Evolutionary conservation across 2,329 filamentous ascomycete genomes (phyloP).

Genomic region (Fusarium beomiforme): DNA sequence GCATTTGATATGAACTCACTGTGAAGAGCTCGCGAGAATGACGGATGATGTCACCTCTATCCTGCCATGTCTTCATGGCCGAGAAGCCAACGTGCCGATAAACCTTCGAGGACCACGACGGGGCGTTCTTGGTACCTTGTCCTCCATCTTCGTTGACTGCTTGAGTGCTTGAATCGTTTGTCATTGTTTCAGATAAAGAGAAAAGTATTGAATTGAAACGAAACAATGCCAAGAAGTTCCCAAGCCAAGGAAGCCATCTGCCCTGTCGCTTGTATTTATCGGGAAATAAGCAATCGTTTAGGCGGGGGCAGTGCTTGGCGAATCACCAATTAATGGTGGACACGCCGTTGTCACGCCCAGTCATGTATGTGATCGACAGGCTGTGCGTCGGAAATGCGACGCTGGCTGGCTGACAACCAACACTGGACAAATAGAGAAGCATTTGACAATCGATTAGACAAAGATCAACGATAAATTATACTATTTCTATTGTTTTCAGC

Average conservation of each 20-base stretch:
- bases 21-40: background rate
- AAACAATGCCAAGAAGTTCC: background rate
- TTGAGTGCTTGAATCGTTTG: background rate
- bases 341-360: background rate
- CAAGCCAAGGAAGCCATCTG: too few relatives aligned
- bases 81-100: background rate
- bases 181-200: background rate
- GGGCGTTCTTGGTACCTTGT: accelerated
- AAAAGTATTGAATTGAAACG: background rate
- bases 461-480: accelerated
- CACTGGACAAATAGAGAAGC: background rate
- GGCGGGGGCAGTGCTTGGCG: background rate
- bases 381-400: background rate
- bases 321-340: background rate
- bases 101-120: background rate
- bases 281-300: background rate
- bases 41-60: background rate
- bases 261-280: background rate
- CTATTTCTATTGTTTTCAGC: background rate
- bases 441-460: background rate
- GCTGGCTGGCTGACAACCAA: background rate
- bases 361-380: background rate
- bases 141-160: too few relatives aligned
- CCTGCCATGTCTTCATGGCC: background rate
- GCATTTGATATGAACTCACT: background rate